Evolutionary conservation across 495 filamentous ascomycete genomes (phyloP), one percentile per base, ranked within the genome.

Genomic region (Aspergillus asperescens): DNA sequence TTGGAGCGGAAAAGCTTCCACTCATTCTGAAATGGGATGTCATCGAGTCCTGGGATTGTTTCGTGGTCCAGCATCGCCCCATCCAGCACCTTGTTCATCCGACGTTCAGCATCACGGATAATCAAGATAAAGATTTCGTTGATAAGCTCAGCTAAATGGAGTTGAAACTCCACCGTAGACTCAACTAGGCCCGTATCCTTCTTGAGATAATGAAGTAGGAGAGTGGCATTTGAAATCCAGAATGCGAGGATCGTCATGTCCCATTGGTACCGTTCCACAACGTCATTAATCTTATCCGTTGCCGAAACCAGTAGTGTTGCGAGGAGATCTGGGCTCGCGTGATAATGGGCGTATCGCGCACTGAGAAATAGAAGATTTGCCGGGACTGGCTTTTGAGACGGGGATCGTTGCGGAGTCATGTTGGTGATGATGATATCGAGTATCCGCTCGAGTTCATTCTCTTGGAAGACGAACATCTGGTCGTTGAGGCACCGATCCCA

Each of bases 381-480:
- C 0, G 93, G 93, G 0, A 99, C 91, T 1, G 93, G 93, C 58
- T 99, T 99, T 60, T 99, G 93, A 4, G 90, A 89, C 0, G 91
- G 89, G 18, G 92, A 95, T 54, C 93, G 78, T 67, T 96, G 91
- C 0, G 93, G 93, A 0, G 89, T 91, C 93, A 99, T 99, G 67
- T 94, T 90, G 50, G 93, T 97, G 62, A 99, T 95, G 61, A 96
- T 84, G 39, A 99, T 90, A 60, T 95, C 88, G 45, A 99, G 79
- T 52, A 97, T 95, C 48, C 83, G 81, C 45, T 88, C 84, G 40
- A 99, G 71, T 54, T 97, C 94, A 61, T 80, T 81, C 48, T 99
- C 94, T 70, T 97, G 94, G 66, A 99, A 97, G 20, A 99, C 93
- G 61, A 99, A 99, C 93, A 99, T 99, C 63, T 99, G 93, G 66